Evolutionary conservation across 2,329 filamentous ascomycete species (phyloP), one percentile per base, ranked within the genome.

Genomic region (Neofusicoccum umdonicola): DNA sequence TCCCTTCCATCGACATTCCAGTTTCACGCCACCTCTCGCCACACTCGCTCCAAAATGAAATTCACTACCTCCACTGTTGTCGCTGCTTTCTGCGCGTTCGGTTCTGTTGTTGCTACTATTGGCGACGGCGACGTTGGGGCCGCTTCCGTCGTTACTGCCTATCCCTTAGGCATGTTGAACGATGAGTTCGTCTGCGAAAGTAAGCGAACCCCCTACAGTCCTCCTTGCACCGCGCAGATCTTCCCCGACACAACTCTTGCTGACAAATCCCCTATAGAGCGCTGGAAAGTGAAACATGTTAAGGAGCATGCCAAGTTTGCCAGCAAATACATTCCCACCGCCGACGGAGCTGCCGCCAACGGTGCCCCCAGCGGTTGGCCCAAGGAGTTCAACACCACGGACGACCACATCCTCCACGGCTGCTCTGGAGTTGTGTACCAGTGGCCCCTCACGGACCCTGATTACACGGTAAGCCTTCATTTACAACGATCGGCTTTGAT

Each of bases 361-460:
- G 31, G 31, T 8, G 31, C 27, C 8, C 48, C 48, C 27, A 31
- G 1, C 0, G 77, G 84, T 27, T 51, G 22, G 22, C 47, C 47
- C 22, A 51, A 51, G 47, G 47, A 15, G 27, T 51, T 51, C 27
- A 51, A 31, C 22, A 3, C 47, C 47, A 51, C 47, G 2, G 47
- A n/a, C 27, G 47, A 51, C n/a, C n/a, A 17, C 9, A 19, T 54
- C 35, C 34, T 54, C 3, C 51, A 54, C 13, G 51, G 51, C 15
- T 54, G 51, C 51, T 39, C 51, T 22, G 51, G 51, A 11, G 8
- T 41, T 13, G 35, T 54, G 7, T 54, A 39, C 35, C 34, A 54
- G 34, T 54, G 34, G 34, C 51, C 51, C 7, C 51, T 54, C n/a
- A 54, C 51, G 8, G 35, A 54, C 3, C 51, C 51, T 17, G 35